Conservation (phyloP, 108 stramenopile species). For the Nitzschia sp. region DNA sequence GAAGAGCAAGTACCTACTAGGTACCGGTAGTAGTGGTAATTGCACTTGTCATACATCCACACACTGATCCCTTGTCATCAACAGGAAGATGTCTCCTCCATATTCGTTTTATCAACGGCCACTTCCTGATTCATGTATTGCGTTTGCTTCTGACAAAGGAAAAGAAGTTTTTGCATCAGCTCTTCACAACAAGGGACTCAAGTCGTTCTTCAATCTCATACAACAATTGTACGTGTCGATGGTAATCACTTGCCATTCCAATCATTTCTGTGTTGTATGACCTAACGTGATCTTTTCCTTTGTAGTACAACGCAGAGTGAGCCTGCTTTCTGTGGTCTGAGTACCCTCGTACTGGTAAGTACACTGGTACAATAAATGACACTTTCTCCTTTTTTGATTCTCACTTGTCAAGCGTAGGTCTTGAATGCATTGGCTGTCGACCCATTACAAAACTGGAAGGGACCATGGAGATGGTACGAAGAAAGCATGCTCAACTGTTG, state of each 20-base stretch:
- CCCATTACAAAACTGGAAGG: slow-evolving; percentile 89
- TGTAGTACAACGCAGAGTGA: slow-evolving; percentile 72
- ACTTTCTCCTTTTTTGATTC: slow-evolving; percentile 1
- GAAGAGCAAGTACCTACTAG: too few relatives aligned
- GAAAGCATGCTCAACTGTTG: slow-evolving; percentile 91
- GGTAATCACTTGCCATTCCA: neutral
- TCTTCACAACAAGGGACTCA: slow-evolving; percentile 42
- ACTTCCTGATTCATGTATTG: slow-evolving; percentile 59
- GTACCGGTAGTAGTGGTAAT: too few relatives aligned
- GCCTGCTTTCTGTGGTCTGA: slow-evolving; percentile 94
- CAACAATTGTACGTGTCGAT: slow-evolving; percentile 51
- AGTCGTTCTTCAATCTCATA: slow-evolving; percentile 69
- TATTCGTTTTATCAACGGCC: slow-evolving; percentile 55
- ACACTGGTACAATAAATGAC: neutral
- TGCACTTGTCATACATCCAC: too few relatives aligned
- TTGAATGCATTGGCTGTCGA: slow-evolving; percentile 94
- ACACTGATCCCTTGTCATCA: too few relatives aligned
- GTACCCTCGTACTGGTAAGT: slow-evolving; percentile 52
- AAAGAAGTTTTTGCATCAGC: slow-evolving; percentile 52
- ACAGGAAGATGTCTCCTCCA: neutral
- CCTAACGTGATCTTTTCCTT: neutral
- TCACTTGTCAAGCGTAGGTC: slow-evolving; percentile 17
- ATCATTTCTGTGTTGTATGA: neutral
- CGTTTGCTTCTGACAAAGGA: slow-evolving; percentile 64
- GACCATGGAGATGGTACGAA: slow-evolving; percentile 93